Evolutionary conservation across 306 rosid genomes (phyloP), one percentile per base, ranked within the genome.

Genomic region (Inga laurina): DNA sequence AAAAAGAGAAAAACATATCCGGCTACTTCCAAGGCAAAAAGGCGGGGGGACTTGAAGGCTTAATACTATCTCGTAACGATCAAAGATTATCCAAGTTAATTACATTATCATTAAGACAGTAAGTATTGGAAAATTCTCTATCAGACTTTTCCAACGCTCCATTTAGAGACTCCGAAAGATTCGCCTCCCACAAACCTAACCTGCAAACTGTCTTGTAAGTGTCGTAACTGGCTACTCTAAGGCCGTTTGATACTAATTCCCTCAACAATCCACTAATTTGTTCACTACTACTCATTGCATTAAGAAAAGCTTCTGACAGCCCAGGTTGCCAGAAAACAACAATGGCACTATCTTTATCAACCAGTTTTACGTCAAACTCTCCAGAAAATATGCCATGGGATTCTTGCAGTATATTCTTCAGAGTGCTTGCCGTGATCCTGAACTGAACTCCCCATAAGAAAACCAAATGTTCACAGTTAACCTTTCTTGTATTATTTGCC

Each of bases 361-460:
- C 94, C 7, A 89, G 82, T 77, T 89, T 88, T 48, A 93, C 90
- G 74, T 95, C 98, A 80, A 95, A 95, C 11, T 93, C 97, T 77
- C 83, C 79, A 1, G 84, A 86, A 88, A 93, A 93, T 44, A 91
- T 83, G 10, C 75, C 76, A 22, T 91, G 95, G 19, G 98, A 87
- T 19, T 82, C 74, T 3, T 79, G 83, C 65, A 95, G 92, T 72
- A 84, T 66, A 67, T 81, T 79, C 91, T 88, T 95, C 75, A 92
- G 84, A 81, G 41, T 86, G 78, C 91, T 86, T 3, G 97, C 95
- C 8, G 95, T 95, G 80, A 82, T 74, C 19, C 92, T 91, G 49
- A 39, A 57, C 71, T 87, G 82, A 72, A 92, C 93, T 84, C 98
- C 98, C 99, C 98, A 92, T 78, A 93, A 61, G 91, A 93, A 92